Percentiles rank a stretch among this genome's conserved stretches.
phyloP scores from a whole-genome alignment of 2,329 filamentous ascomycete species.

The Scedosporium dehoogii region DNA sequence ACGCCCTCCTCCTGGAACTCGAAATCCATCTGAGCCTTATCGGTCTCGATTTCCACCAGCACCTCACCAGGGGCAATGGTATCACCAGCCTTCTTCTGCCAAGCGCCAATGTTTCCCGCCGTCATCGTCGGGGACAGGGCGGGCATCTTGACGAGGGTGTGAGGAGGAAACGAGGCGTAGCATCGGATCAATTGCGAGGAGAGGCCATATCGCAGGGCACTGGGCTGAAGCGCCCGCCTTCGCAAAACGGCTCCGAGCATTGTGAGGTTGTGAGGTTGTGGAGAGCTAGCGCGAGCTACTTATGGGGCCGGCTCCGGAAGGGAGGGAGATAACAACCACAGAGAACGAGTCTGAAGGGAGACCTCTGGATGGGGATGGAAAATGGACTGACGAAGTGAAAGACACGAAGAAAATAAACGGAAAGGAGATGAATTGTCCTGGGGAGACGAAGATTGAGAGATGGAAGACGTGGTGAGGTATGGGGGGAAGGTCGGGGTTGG shows the following conservation, averaged over 20 bases:
- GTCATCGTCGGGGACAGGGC: constrained; percentile 98
- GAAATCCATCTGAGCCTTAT: constrained; percentile 99
- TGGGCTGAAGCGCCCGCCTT: constrained; percentile 5
- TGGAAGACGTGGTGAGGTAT: neutral
- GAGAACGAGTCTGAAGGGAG: neutral
- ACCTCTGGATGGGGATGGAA: neutral
- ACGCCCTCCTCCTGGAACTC: constrained; percentile 98
- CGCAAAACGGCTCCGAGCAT: constrained; percentile 6
- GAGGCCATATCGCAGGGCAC: constrained; percentile 3
- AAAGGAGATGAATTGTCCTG: neutral
- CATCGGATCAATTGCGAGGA: constrained; percentile 37
- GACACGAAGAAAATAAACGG: neutral
- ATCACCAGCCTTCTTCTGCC: constrained; percentile 97
- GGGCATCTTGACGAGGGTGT: constrained; percentile 95
- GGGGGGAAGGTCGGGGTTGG: neutral
- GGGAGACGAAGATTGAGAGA: neutral
- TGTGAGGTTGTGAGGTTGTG: neutral
- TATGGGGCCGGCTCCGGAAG: neutral
- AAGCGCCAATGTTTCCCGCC: constrained; percentile 86
- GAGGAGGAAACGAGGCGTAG: constrained; percentile 81
- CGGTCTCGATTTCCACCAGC: constrained; percentile 95
- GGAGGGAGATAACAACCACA: neutral
- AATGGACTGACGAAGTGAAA: neutral
- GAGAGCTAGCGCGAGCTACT: neutral
- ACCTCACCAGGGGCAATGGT: constrained; percentile 83